phyloP scores from a whole-genome alignment of 2,329 filamentous ascomycete genomes.

The Byssoonygena ceratinophila region DNA sequence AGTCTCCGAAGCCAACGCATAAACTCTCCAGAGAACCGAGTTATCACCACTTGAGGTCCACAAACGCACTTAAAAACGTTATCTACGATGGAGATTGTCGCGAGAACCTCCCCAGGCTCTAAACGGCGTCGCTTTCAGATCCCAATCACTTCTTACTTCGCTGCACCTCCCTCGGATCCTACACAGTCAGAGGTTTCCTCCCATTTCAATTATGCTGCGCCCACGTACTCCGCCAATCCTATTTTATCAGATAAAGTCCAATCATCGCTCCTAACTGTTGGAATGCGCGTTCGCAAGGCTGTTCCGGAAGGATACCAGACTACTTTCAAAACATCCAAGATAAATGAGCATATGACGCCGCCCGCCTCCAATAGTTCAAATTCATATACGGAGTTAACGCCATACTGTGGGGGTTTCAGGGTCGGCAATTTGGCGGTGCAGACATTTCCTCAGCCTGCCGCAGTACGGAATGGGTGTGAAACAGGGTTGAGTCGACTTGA shows the following conservation, averaged over 20 bases:
- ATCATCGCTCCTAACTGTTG: constrained; percentile 75
- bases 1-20: neutral
- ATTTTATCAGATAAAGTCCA: constrained; percentile 57
- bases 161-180: constrained; percentile 16
- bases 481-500: constrained; percentile 28
- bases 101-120: constrained; percentile 21
- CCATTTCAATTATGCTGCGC: constrained; percentile 33
- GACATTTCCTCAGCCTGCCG: constrained; percentile 29
- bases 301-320: constrained; percentile 93
- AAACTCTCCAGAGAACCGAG: too few species aligned
- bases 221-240: constrained; percentile 37
- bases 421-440: constrained; percentile 58
- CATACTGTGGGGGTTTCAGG: constrained; percentile 72
- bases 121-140: constrained; percentile 39
- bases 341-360: constrained; percentile 14
- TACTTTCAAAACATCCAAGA: constrained; percentile 21
- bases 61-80: too few species aligned
- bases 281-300: constrained; percentile 88
- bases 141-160: constrained; percentile 35
- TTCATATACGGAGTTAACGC: constrained; percentile 52
- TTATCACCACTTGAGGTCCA: too few species aligned
- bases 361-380: constrained; percentile 23
- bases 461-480: constrained; percentile 17
- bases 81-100: constrained; percentile 17
- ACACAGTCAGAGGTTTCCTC: constrained; percentile 22